A percentile compares a stretch with the other conserved stretches of the same genome.
Evolutionary conservation across 306 rosid genomes (phyloP).

Genomic region (Prunus fruticosa): DNA sequence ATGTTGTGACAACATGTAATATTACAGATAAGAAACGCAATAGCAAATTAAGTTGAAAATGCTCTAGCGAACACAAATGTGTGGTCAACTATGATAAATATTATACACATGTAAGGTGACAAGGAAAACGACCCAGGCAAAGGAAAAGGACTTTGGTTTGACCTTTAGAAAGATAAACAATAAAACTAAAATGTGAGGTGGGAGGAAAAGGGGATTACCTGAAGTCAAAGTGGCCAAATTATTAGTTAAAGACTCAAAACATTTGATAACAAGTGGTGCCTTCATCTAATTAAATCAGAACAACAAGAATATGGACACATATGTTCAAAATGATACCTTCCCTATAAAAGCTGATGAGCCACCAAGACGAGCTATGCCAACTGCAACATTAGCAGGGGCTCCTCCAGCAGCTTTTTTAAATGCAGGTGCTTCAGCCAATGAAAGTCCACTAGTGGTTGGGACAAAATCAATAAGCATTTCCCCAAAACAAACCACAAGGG

Average conservation of each 20-base stretch:
- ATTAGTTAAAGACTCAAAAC: neutral
- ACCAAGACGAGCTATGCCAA: constrained; percentile 88
- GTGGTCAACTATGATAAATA: neutral
- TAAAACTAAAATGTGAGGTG: neutral
- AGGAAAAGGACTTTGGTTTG: neutral
- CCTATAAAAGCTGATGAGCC: constrained; percentile 95
- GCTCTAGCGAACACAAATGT: neutral
- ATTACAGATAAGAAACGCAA: neutral
- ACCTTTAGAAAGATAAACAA: neutral
- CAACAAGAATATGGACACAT: constrained; percentile 14
- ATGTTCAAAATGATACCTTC: constrained; percentile 49
- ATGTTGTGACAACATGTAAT: neutral
- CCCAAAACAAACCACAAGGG: constrained; percentile 89
- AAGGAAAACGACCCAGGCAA: neutral
- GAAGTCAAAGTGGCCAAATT: neutral
- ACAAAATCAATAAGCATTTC: constrained; percentile 97
- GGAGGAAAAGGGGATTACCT: neutral
- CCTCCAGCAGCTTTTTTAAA: constrained; percentile 97
- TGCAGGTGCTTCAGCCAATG: constrained; percentile 90
- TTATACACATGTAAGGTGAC: neutral
- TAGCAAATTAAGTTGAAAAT: neutral
- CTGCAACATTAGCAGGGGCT: constrained; percentile 99
- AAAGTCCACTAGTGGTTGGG: constrained; percentile 72
- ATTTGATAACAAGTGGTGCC: neutral
- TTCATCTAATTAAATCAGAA: constrained; percentile 2